Base-by-base conservation (phyloP, 2,329 filamentous ascomycete genomes). In the Blumeriella jaapii region DNA sequence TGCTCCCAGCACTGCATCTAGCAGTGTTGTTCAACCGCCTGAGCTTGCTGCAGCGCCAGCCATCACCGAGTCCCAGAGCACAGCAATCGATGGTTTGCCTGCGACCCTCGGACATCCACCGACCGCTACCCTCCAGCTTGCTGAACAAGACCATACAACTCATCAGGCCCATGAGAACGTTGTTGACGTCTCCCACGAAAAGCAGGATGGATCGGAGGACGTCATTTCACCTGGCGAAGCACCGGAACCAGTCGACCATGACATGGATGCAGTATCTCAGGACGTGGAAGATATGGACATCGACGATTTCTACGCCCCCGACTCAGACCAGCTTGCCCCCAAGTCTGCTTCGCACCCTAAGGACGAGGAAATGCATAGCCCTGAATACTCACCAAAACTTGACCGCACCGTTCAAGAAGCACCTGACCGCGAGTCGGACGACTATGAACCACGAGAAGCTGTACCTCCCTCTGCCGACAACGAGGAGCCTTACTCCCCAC, bases 381-480 rank as follows among this genome's bases (percentile, higher is more conserved):
- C 47, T 11, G 42, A 41, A 27, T 50, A 53, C 33, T 47, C 46
- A 5, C 48, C 50, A 13, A 36, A 40, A 6, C 47, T 50, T 13
- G 38, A 47, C 15, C 42, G 44, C 11, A 30, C 26, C 11, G 22
- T 40, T 6, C 34, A 39, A 18, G 39, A 45, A 15, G 18, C 30
- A n/a, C 33, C 32, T 23, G 48, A 51, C 3, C 33, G 39, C 5
- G 52, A 52, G 27, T 68, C 68, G 2, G 71, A 74, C 40, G 64
- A 59, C 31, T 74, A 75, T 47, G 69, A 77, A 43, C 71, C 71
- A 30, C 68, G 68, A 12, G 65, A 64, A 35, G 60, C 59, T 3
- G 48, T 48, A 10, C 37, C 50, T 14, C 48, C 49, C 30, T 34
- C 42, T 26, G 37, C n/a, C n/a, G n/a, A n/a, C n/a, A n/a, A 45